Evolutionary conservation across 345 rosid species (phyloP), one percentile per base, ranked within the genome.

Genomic region (Salix viminalis): DNA sequence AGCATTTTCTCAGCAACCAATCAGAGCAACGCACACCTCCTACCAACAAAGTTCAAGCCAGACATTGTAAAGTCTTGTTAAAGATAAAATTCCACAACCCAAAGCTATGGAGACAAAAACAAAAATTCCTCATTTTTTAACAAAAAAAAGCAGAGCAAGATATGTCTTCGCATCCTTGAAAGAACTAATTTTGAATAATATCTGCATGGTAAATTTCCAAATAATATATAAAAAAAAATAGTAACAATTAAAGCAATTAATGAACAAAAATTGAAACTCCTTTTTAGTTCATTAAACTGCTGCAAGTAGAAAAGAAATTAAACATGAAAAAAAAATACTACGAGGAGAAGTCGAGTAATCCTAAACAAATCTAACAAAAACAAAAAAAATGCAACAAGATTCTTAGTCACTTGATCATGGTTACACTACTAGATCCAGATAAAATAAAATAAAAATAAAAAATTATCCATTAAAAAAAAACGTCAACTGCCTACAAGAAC

Each of bases 341-440:
- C 48, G 69, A 75, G 30, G 14, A 12, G n/a, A 36, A 46, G 62
- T 75, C 42, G 36, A 36, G 50, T 19, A 71, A 15, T 19, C 9
- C 50, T 77, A 61, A 77, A n/a, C 2, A 46, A 74, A 32, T 58
- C 66, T 14, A 21, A 44, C 34, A 32, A 65, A 28, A 32, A 7
- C 10, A 0, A 30, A 72, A 0, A 30, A 72, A 76, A 71, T 44
- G 74, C 69, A 41, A 62, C 73, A 11, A 69, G 61, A 65, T 48
- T 69, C 62, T 50, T 62, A 16, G 30, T 41, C 13, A 67, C 34
- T 44, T 19, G 50, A 39, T 52, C 70, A 39, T 18, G n/a, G 21
- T 52, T 15, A 46, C 64, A 77, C 67, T 78, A 82, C 67, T 78
- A 82, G 91, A 85, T 87, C 88, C 82, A 82, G 50, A 39, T 62